Evolutionary conservation across 2,329 filamentous ascomycete species (phyloP), one percentile per base, ranked within the genome.

Genomic region (Xylaria arbuscula): DNA sequence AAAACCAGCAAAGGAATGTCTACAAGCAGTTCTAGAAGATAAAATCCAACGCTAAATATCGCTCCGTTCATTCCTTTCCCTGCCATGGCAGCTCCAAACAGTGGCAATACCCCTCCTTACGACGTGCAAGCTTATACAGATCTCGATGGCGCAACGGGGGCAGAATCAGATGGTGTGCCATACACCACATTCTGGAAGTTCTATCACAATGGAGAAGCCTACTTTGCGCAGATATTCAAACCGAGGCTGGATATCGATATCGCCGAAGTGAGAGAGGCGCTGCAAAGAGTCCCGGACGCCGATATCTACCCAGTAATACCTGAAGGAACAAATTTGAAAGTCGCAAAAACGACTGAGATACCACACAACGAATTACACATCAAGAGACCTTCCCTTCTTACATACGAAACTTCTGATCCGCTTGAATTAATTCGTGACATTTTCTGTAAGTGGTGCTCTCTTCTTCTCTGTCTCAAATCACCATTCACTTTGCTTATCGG

Each of bases 181-280:
- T 68, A 66, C 54, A 66, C 70, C 36, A 68, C 67, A n/a, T 70
- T 70, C 38, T 70, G 65, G 67, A 72, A 72, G 67, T 68, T 66
- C 55, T 71, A 71, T 54, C 36, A 40, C 45, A 64, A 68, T 48
- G 67, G 64, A 60, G 70, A 67, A 17, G 67, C 64, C 38, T 71
- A 70, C 50, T 70, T 70, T 47, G 67, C 57, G 50, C 62, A 68
- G 58, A 59, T 71, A 62, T 70, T 62, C 51, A 71, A 71, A 38
- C 54, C 64, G 38, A 66, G 62, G 58, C 59, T 48, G n/a, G 59
- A 70, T 54, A 36, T 71, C 36, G 60, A 53, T 50, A 68, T 70
- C 42, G 64, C 48, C 51, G 67, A 71, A 62, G 62, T 71, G 50
- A 67, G 59, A 66, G 62, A 63, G 51, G 61, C 62, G 47, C 42